Conservation (phyloP, 2,329 filamentous ascomycete genomes). For the Cladosporium sp. region DNA sequence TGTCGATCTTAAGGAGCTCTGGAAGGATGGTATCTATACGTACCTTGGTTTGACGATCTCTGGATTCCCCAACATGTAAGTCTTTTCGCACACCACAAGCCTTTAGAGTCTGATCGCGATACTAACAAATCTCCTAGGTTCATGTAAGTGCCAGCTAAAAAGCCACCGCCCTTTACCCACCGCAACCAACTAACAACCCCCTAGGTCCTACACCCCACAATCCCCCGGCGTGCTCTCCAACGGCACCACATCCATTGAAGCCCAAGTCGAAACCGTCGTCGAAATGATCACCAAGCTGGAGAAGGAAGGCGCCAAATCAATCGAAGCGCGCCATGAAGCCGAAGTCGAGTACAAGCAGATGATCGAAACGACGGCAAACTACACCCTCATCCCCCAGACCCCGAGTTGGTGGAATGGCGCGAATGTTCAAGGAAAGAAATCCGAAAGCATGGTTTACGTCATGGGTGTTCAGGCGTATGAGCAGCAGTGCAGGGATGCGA, state of each 20-base stretch:
- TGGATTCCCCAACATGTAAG: conserved; percentile 35
- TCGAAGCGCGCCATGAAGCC: conserved; percentile 38
- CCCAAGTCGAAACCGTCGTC: conserved; percentile 43
- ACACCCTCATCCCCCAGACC: conserved; percentile 26
- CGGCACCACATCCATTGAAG: conserved; percentile 41
- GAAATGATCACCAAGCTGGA: conserved; percentile 37
- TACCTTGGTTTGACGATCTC: conserved; percentile 36
- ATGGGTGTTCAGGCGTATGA: conserved; percentile 35
- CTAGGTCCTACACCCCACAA: conserved; percentile 12
- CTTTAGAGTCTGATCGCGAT: background rate
- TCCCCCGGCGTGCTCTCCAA: conserved; percentile 44
- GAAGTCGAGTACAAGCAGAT: conserved; percentile 38
- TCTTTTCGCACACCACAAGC: background rate
- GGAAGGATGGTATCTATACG: conserved; percentile 38
- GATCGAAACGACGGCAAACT: conserved; percentile 25
- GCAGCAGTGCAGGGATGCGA: conserved; percentile 34
- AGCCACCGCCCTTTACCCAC: background rate
- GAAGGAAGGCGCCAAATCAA: conserved; percentile 35
- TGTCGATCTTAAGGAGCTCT: conserved; percentile 39
- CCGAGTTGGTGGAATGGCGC: conserved; percentile 35
- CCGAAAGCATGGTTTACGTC: conserved; percentile 38
- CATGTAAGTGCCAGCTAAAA: background rate
- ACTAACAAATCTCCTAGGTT: background rate
- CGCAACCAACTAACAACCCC: background rate
- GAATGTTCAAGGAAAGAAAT: conserved; percentile 41